Conservation (phyloP, 1,284 basidiomycete species). For the Sporisorium exsertum region DNA sequence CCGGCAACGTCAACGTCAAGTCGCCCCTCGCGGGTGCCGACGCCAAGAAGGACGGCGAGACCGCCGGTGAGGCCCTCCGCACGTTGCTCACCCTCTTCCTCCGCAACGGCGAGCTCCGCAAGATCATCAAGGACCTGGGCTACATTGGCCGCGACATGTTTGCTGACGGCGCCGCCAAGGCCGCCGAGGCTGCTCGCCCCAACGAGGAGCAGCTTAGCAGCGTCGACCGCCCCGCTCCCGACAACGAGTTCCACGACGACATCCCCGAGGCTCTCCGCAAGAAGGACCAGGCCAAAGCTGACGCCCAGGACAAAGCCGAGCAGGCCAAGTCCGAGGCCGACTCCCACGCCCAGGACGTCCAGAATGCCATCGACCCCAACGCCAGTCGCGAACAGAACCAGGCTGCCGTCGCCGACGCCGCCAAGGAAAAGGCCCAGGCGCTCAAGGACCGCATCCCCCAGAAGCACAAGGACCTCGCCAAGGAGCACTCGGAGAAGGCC, state of each 20-base stretch:
- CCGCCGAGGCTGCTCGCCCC: slow-evolving; percentile 80
- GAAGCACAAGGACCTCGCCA: slow-evolving; percentile 63
- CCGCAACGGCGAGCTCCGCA: slow-evolving; percentile 63
- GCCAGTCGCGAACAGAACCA: slow-evolving; percentile 69
- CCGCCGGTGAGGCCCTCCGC: slow-evolving; percentile 63
- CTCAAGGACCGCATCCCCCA: slow-evolving; percentile 67
- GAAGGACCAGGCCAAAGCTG: slow-evolving; percentile 61
- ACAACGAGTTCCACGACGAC: slow-evolving; percentile 71
- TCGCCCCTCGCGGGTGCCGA: slow-evolving; percentile 50
- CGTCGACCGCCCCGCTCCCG: slow-evolving; percentile 76
- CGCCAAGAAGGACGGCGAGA: slow-evolving; percentile 64
- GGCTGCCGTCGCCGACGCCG: slow-evolving; percentile 70
- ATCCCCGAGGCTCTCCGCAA: slow-evolving; percentile 70
- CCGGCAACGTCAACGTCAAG: slow-evolving; percentile 47
- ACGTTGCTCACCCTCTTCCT: slow-evolving; percentile 66
- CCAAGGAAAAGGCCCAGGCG: slow-evolving; percentile 70
- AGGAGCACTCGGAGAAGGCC: slow-evolving; percentile 62
- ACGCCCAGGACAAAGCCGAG: slow-evolving; percentile 54
- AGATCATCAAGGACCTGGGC: slow-evolving; percentile 62
- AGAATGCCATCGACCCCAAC: slow-evolving; percentile 61
- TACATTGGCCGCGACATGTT: slow-evolving; percentile 79
- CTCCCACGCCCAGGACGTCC: slow-evolving; percentile 49
- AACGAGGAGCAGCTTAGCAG: slow-evolving; percentile 75
- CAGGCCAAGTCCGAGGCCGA: slow-evolving; percentile 48
- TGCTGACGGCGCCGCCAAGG: slow-evolving; percentile 80